Conservation (phyloP, 2,329 filamentous ascomycete species). For the Niveomyces coronatus region DNA sequence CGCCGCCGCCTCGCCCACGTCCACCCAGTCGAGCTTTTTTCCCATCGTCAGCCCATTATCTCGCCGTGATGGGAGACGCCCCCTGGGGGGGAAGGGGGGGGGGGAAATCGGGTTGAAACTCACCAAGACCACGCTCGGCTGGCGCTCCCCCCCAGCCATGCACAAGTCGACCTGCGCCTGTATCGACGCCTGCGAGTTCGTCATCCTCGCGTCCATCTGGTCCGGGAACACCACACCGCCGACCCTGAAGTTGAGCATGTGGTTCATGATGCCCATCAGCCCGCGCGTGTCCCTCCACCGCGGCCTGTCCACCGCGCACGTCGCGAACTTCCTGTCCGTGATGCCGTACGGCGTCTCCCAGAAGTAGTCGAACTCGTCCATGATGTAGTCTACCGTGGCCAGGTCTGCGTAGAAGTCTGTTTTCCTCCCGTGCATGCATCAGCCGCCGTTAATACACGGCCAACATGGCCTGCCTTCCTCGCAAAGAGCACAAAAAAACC, state of each 20-base stretch:
- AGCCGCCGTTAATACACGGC: too few relatives aligned
- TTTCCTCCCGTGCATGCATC: neutral
- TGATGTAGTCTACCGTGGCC: constrained; percentile 46
- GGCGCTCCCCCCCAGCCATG: constrained; percentile 15
- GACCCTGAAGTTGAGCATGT: constrained; percentile 17
- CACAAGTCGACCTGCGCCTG: constrained; percentile 20
- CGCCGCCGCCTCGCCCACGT: constrained; percentile 28
- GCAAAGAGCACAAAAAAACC: constrained; percentile 11
- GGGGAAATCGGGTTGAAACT: too few relatives aligned
- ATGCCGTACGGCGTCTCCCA: constrained; percentile 67
- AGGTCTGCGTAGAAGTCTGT: constrained; percentile 51
- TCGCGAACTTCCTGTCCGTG: constrained; percentile 46
- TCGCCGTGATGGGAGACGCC: too few relatives aligned
- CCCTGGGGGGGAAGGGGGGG: too few relatives aligned
- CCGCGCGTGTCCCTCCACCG: constrained; percentile 24
- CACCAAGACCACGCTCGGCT: constrained; percentile 26
- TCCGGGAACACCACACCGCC: constrained; percentile 27
- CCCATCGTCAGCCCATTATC: too few relatives aligned
- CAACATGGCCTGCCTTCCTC: neutral
- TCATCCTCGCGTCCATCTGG: constrained; percentile 18
- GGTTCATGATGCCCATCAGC: constrained; percentile 36
- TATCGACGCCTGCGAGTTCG: constrained; percentile 25
- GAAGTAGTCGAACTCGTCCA: constrained; percentile 53
- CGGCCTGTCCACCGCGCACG: constrained; percentile 57
- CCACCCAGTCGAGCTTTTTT: constrained; percentile 32